A percentile compares a stretch with the other conserved stretches of the same genome.
Evolutionary conservation across 2,329 filamentous ascomycete genomes (phyloP).

Genomic region (Alternaria solani): DNA sequence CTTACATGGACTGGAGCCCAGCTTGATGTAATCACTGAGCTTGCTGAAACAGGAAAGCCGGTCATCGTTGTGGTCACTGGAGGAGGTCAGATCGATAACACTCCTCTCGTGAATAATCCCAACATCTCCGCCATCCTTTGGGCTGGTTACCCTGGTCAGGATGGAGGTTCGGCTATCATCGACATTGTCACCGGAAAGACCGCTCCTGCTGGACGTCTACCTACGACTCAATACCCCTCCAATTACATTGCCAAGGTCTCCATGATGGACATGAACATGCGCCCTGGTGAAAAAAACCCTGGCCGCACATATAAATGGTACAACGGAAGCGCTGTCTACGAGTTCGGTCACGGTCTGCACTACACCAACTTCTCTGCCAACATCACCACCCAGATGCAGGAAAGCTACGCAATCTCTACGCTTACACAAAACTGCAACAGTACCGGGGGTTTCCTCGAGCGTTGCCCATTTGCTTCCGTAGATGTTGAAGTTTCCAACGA

Average conservation of each 20-base stretch:
- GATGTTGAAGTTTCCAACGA: conserved; percentile 58
- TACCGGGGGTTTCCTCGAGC: conserved; percentile 49
- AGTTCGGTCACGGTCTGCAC: conserved; percentile 66
- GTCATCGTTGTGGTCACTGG: conserved; percentile 63
- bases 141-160: conserved; percentile 68
- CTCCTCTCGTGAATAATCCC: conserved; percentile 57
- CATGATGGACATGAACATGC: conserved; percentile 66
- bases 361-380: conserved; percentile 63
- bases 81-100: conserved; percentile 63
- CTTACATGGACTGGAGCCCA: conserved; percentile 64
- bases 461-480: conserved; percentile 54
- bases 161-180: conserved; percentile 65
- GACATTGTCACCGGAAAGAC: conserved; percentile 63
- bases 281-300: conserved; percentile 56
- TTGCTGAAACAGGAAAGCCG: conserved; percentile 59
- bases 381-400: conserved; percentile 23
- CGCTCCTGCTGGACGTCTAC: conserved; percentile 64
- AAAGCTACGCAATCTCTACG: conserved; percentile 27
- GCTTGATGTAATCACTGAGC: conserved; percentile 59
- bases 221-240: conserved; percentile 65
- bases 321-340: conserved; percentile 57
- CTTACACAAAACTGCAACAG: conserved; percentile 41
- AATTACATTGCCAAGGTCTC: conserved; percentile 60
- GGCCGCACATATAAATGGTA: conserved; percentile 70
- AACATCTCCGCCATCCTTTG: conserved; percentile 64